Evolutionary conservation across 129 eudicot species (phyloP), one percentile per base, ranked within the genome.

Genomic region (Daucus carota): DNA sequence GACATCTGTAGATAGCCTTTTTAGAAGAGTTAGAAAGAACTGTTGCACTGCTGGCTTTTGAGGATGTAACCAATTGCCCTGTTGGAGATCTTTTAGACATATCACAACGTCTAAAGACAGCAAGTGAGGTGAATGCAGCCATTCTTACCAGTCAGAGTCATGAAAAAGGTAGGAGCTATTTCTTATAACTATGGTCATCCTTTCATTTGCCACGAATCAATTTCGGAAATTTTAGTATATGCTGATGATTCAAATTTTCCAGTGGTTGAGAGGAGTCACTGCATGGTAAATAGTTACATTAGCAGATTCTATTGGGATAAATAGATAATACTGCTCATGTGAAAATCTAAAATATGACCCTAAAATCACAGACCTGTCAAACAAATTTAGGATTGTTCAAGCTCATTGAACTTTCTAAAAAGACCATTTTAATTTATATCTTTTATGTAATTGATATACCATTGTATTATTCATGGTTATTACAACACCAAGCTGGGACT

Each of bases 101-200:
- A 65, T 94, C 98, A 3, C 98, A 94, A 77, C 98, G 97, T 74
- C 83, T 86, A 38, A 94, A 89, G 86, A 91, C 93, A 2, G 98
- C 98, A 50, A 94, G 92, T 67, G 98, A 94, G 84, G 97, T 94
- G 41, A 94, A 94, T 86, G 96, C 97, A 69, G 98, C 98, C 72
- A 94, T 94, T 74, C 97, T 93, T 75, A 93, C 96, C 24, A 93
- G 97, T 76, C 98, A 94, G 79, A 94, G 93, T 86, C 98, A 94
- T 84, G 98, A 94, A 87, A 94, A 94, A 86, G 98, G 98, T 94
- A 26, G 34, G 76, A 63, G 81, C 68, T 20, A 68, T 18, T 8
- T 1, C 16, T 65, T 26, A 20, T 8, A 0, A 69, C 3, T 20
- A 34, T 18, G 31, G 20, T 57, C 68, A 24, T 26, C 18, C 68